A percentile compares a stretch with the other conserved stretches of the same genome.
Conservation (phyloP, 2,329 filamentous ascomycete species). For the Ophiostoma australiae region DNA sequence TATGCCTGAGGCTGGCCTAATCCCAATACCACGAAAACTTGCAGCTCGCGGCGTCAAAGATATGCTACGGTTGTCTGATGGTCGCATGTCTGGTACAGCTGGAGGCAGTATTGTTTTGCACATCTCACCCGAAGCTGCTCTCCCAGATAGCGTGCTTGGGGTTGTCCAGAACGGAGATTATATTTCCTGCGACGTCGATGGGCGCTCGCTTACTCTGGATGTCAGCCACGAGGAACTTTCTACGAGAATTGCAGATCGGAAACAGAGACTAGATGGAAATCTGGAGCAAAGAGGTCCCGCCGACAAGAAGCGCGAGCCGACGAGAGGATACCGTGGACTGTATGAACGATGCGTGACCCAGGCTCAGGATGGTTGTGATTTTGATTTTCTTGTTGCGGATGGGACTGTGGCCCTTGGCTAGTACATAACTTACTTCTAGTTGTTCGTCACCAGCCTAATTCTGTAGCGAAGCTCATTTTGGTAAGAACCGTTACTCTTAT, state of each 20-base stretch:
- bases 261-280: conserved; percentile 29
- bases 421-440: too few species aligned
- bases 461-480: too few species aligned
- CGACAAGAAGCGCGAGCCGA: conserved; percentile 16
- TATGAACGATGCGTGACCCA: conserved; percentile 58
- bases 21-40: conserved; percentile 67
- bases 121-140: conserved; percentile 76
- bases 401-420: conserved; percentile 29
- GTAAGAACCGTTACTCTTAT: too few species aligned
- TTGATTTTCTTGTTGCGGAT: conserved; percentile 54
- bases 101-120: conserved; percentile 90
- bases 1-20: conserved; percentile 77
- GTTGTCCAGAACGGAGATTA: conserved; percentile 70
- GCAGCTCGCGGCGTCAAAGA: conserved; percentile 71
- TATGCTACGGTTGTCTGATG: conserved; percentile 80
- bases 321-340: conserved; percentile 52
- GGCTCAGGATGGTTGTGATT: conserved; percentile 55
- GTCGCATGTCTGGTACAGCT: conserved; percentile 77
- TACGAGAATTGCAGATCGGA: conserved; percentile 43
- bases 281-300: conserved; percentile 13
- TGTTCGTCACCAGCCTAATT: too few species aligned
- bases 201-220: conserved; percentile 54
- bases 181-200: conserved; percentile 71
- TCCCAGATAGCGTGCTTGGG: conserved; percentile 70
- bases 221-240: conserved; percentile 66